These are phyloP conservation scores for Sphagnum fallax DNA, from an alignment of 228 moss, liverwort and hornwort species.

Conservation along the genomic window DNA sequence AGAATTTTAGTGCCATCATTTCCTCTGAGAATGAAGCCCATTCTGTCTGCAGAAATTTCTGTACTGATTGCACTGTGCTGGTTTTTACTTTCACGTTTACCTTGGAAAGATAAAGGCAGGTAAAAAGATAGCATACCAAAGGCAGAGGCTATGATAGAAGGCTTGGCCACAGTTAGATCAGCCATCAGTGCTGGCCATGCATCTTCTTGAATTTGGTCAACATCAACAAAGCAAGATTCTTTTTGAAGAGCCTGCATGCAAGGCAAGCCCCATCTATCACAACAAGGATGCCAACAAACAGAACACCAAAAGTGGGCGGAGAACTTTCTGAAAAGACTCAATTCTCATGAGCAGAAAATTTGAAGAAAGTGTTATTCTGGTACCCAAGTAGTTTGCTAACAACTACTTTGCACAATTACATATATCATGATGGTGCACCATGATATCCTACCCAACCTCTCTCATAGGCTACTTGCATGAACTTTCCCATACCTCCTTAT, in stretches of 20 bases:
- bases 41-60: no score
- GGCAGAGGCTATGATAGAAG: conserved; percentile 77
- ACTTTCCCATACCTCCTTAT: conserved; percentile 51
- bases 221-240: conserved; percentile 78
- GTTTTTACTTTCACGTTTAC: no score
- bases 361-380: background rate
- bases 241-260: conserved; percentile 60
- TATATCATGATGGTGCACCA: background rate
- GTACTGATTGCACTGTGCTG: no score
- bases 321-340: background rate
- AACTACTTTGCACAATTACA: background rate
- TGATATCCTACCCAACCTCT: background rate
- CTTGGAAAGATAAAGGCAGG: no score
- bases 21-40: no score
- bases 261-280: no score
- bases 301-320: background rate
- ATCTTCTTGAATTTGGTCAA: conserved; percentile 71
- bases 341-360: background rate
- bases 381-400: background rate
- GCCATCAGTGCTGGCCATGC: conserved; percentile 76
- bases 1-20: no score
- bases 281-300: background rate
- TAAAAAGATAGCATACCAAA: conserved; percentile 42
- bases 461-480: background rate
- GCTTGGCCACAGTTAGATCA: conserved; percentile 80